phyloP scores from a whole-genome alignment of 1,139 yeast species.

The Barnettozyma hawaiiensis region DNA sequence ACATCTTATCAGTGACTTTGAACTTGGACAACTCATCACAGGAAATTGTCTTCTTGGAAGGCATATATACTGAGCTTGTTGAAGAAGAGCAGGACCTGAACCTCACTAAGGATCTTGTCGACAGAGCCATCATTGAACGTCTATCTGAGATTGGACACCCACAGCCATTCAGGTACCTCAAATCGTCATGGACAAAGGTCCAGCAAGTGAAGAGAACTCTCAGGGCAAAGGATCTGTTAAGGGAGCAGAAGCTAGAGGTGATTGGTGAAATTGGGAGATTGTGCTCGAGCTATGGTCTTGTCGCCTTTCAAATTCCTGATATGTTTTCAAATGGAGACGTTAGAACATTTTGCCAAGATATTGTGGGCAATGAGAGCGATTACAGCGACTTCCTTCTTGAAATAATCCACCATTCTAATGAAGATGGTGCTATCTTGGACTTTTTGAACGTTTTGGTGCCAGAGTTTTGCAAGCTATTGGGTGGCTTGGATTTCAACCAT shows the following conservation, averaged over 20 bases:
- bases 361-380: constrained; percentile 33
- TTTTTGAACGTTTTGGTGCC: constrained; percentile 55
- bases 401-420: constrained; percentile 51
- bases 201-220: constrained; percentile 37
- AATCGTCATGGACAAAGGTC: constrained; percentile 38
- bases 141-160: constrained; percentile 48
- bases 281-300: constrained; percentile 61
- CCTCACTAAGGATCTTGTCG: constrained; percentile 30
- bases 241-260: constrained; percentile 35
- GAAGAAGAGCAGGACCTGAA: constrained; percentile 27
- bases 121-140: constrained; percentile 48
- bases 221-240: constrained; percentile 37
- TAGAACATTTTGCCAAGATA: constrained; percentile 26
- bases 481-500: constrained; percentile 36
- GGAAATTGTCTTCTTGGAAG: constrained; percentile 31
- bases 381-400: constrained; percentile 53
- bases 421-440: constrained; percentile 61
- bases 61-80: constrained; percentile 36
- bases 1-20: constrained; percentile 39
- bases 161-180: constrained; percentile 44
- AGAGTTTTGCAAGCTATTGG: constrained; percentile 29
- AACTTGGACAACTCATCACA: constrained; percentile 18
- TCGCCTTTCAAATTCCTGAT: constrained; percentile 65
- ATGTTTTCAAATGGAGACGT: constrained; percentile 38
- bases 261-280: constrained; percentile 48